phyloP scores from a whole-genome alignment of 768 basidiomycete genomes.

The Leucosporidium scottii region DNA sequence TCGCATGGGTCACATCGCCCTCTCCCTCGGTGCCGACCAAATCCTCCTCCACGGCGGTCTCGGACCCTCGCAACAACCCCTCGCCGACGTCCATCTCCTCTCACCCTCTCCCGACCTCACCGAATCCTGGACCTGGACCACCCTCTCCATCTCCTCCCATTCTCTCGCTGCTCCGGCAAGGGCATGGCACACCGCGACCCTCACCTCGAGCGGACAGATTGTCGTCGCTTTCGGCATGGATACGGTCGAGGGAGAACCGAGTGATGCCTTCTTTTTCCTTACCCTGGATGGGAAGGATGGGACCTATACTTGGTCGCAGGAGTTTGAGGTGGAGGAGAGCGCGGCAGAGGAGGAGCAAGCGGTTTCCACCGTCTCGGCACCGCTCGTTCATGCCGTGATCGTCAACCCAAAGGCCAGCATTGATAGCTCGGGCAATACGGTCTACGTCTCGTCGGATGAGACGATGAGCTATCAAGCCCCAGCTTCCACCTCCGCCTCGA shows the following conservation, averaged over 20 bases:
- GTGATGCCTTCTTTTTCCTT: conserved; percentile 29
- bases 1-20: conserved; percentile 31
- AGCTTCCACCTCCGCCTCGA: background rate
- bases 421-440: background rate
- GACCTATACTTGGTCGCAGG: conserved; percentile 17
- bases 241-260: conserved; percentile 1
- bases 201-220: conserved; percentile 7
- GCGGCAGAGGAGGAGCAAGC: background rate
- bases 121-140: conserved; percentile 20
- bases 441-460: background rate
- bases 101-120: conserved; percentile 7
- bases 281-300: conserved; percentile 14
- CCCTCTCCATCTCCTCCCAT: background rate
- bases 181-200: conserved; percentile 30
- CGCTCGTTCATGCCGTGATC: conserved; percentile 9
- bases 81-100: conserved; percentile 19
- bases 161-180: conserved; percentile 14
- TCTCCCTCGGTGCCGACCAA: conserved; percentile 8
- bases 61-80: background rate
- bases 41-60: conserved; percentile 35
- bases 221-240: conserved; percentile 34
- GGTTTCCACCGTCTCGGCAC: background rate
- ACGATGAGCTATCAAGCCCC: background rate
- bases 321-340: conserved; percentile 14
- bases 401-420: conserved; percentile 17